Evolutionary conservation across 2,329 filamentous ascomycete genomes (phyloP).

Genomic region (Cladophialophora carrionii): DNA sequence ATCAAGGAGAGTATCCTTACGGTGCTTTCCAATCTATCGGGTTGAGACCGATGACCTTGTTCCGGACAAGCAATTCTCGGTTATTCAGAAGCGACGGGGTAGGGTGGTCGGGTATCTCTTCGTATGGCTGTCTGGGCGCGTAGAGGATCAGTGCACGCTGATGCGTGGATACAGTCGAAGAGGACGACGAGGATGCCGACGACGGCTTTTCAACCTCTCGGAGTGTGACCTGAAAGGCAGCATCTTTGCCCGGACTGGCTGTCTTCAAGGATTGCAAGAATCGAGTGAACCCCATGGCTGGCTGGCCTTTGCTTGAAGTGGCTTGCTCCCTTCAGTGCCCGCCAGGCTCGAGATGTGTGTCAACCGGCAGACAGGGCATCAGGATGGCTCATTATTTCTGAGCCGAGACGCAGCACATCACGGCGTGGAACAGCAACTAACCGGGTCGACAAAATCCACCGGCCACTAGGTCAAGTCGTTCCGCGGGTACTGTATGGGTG

Average conservation of each 20-base stretch:
- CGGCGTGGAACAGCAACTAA: background rate
- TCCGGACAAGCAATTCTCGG: constrained; percentile 33
- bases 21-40: constrained; percentile 72
- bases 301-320: background rate
- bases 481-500: background rate
- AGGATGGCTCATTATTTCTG: background rate
- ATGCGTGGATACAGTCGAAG: constrained; percentile 18
- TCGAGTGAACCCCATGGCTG: constrained; percentile 24
- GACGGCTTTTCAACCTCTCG: constrained; percentile 23
- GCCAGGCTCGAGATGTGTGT: constrained; percentile 9
- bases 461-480: background rate
- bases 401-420: background rate
- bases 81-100: constrained; percentile 18
- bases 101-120: constrained; percentile 20
- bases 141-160: constrained; percentile 24
- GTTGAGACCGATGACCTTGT: constrained; percentile 64
- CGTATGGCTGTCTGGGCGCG: constrained; percentile 26
- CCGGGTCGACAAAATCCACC: background rate
- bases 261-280: constrained; percentile 16
- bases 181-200: constrained; percentile 10
- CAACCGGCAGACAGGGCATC: constrained; percentile 6
- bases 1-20: constrained; percentile 12
- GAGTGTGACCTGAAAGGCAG: constrained; percentile 2
- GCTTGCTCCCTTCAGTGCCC: background rate
- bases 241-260: constrained; percentile 11